These are phyloP conservation scores for Talaromyces trachyspermus DNA, from an alignment of 495 filamentous ascomycete genomes.

Conservation along the genomic window DNA sequence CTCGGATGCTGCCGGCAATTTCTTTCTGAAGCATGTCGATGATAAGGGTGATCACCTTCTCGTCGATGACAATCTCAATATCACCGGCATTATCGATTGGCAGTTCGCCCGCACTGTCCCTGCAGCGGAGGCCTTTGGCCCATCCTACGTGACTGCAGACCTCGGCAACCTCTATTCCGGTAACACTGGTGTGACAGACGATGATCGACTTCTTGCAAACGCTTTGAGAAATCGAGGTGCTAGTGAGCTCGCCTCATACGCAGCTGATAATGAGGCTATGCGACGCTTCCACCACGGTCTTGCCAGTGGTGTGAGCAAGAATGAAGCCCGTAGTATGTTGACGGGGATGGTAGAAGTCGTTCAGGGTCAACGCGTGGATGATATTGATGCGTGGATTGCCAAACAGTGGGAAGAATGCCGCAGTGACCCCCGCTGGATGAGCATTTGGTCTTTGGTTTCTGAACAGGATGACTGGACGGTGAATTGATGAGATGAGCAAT, in stretches of 20 bases:
- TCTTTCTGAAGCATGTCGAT: slow-evolving; percentile 36
- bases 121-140: slow-evolving; percentile 25
- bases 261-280: slow-evolving; percentile 7
- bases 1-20: slow-evolving; percentile 8
- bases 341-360: not conserved
- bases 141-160: slow-evolving; percentile 28
- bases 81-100: slow-evolving; percentile 36
- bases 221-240: not conserved
- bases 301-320: slow-evolving; percentile 1
- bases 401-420: not conserved
- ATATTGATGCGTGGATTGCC: not conserved
- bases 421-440: not conserved
- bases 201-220: slow-evolving; percentile 4
- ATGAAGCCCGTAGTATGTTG: slow-evolving; percentile 8
- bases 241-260: not conserved
- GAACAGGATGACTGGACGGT: not conserved
- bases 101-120: slow-evolving; percentile 23
- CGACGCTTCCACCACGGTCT: slow-evolving; percentile 8
- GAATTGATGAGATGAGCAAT: too few species aligned
- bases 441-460: not conserved
- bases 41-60: slow-evolving; percentile 37
- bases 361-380: not conserved
- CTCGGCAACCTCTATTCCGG: slow-evolving; percentile 17
- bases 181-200: not conserved
- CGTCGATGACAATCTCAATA: slow-evolving; percentile 31